Percentiles rank a stretch among this genome's conserved stretches.
phyloP scores from a whole-genome alignment of 2,329 filamentous ascomycete genomes.

The Claviceps humidiphila region DNA sequence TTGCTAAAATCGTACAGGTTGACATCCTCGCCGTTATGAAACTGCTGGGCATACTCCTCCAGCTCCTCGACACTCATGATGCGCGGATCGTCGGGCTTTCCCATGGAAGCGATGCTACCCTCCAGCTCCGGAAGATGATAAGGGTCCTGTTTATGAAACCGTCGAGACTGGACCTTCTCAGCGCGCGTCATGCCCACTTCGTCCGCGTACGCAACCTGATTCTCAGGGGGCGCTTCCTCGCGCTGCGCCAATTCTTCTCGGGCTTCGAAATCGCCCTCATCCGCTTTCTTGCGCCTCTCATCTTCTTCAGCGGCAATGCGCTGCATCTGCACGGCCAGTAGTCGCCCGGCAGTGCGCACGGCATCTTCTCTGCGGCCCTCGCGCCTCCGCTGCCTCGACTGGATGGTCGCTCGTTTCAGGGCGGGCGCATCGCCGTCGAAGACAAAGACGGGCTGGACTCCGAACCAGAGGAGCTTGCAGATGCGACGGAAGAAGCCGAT shows the following conservation, averaged over 20 bases:
- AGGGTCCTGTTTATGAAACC: slow-evolving; percentile 82
- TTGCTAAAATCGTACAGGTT: slow-evolving; percentile 93
- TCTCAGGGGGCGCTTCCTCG: slow-evolving; percentile 52
- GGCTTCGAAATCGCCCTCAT: slow-evolving; percentile 30
- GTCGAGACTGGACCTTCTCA: slow-evolving; percentile 60
- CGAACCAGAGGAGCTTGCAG: slow-evolving; percentile 93
- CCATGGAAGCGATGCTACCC: slow-evolving; percentile 70
- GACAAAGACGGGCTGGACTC: slow-evolving; percentile 92
- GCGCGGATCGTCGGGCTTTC: slow-evolving; percentile 77
- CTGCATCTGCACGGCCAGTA: slow-evolving; percentile 91
- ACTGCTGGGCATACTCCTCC: slow-evolving; percentile 86
- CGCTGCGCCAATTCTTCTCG: slow-evolving; percentile 34
- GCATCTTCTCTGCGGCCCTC: slow-evolving; percentile 92
- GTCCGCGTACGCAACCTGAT: slow-evolving; percentile 77
- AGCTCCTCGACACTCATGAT: slow-evolving; percentile 95
- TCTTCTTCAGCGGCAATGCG: slow-evolving; percentile 75
- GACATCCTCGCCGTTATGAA: slow-evolving; percentile 84
- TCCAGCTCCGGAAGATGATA: slow-evolving; percentile 89
- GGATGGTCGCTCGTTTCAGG: slow-evolving; percentile 84
- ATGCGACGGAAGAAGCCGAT: slow-evolving; percentile 97
- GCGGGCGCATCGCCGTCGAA: slow-evolving; percentile 91
- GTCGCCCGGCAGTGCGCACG: slow-evolving; percentile 74
- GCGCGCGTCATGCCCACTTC: slow-evolving; percentile 69
- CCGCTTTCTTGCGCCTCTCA: slow-evolving; percentile 41
- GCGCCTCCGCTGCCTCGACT: slow-evolving; percentile 59